phyloP scores from a whole-genome alignment of 768 basidiomycete species.

The Suillus clintonianus region DNA sequence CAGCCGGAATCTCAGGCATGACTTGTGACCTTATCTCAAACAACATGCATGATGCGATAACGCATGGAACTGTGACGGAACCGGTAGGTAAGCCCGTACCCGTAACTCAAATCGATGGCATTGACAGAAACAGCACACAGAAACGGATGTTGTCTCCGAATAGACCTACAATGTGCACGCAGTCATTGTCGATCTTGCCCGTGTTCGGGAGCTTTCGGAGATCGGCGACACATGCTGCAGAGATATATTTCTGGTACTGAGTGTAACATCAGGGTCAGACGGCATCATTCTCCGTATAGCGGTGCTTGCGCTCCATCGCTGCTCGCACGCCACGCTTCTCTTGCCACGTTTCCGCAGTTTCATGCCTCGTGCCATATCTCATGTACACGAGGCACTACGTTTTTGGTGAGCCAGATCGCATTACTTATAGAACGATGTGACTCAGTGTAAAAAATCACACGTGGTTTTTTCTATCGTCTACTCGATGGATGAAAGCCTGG shows the following conservation, averaged over 20 bases:
- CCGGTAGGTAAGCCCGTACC: background rate
- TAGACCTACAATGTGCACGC: background rate
- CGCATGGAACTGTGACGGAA: background rate
- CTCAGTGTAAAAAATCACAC: background rate
- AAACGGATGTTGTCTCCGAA: background rate
- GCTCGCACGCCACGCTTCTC: conserved; percentile 4
- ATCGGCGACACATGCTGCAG: background rate
- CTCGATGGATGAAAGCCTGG: background rate
- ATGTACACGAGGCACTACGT: conserved; percentile 2
- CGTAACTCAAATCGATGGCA: background rate
- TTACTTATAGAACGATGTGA: background rate
- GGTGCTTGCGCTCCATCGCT: background rate
- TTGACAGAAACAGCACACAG: background rate
- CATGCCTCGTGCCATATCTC: conserved; percentile 15
- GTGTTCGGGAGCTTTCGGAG: background rate
- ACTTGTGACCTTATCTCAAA: background rate
- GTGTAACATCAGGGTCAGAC: background rate
- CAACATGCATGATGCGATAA: background rate
- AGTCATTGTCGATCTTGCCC: background rate
- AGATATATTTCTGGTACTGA: background rate
- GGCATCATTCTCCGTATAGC: background rate
- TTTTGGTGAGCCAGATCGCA: background rate
- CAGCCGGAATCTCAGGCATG: background rate
- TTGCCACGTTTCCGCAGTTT: conserved; percentile 10
- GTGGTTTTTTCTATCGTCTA: background rate